Base-by-base conservation (phyloP, 2,329 filamentous ascomycete species). In the Penicillium polonicum region DNA sequence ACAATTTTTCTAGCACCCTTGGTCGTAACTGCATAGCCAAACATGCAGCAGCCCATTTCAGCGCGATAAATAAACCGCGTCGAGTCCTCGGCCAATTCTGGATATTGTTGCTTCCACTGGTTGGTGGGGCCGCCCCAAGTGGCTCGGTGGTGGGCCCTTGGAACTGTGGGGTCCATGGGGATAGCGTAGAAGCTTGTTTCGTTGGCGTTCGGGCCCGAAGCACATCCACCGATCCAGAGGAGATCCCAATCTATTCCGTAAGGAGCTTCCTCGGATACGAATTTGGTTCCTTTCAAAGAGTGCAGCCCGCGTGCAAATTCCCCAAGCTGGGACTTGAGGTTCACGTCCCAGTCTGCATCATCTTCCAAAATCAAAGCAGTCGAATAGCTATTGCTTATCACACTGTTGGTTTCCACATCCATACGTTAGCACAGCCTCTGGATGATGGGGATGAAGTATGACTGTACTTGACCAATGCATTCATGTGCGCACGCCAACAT, bases 321-420 rank as follows among this genome's bases (percentile, higher is more conserved):
- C 10, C 71, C 72, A 17, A 85, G 74, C 63, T 85, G 83, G 0
- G 69, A 51, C 33, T 80, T 80, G 25, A 85, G 67, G 0, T 76
- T 72, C 13, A 84, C 68, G 55, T 85, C 83, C 83, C 83, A 85
- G 69, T 85, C 83, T 21, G 78, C 76, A 55, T 85, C 83, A 63
- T 85, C 83, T 64, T 85, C 83, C 27, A 85, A 66, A 12, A 85
- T 80, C 2, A 85, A 69, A 0, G 80, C 82, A 1, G 78, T 80
- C 1, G 74, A 70, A 3, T 82, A 62, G 41, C 78, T 76, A 12
- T 77, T 68, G n/a, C 77, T 70, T 13, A 84, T 73, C 13, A 84
- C 71, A 23, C 73, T 75, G n/a, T 23, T 27, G n/a, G 43, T 52
- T 13, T 17, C 21, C 21, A 42, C 12, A 9, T n/a, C 5, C 4